Conservation (phyloP, 768 basidiomycete genomes). For the Rhodosporidiobolus odoratus region DNA sequence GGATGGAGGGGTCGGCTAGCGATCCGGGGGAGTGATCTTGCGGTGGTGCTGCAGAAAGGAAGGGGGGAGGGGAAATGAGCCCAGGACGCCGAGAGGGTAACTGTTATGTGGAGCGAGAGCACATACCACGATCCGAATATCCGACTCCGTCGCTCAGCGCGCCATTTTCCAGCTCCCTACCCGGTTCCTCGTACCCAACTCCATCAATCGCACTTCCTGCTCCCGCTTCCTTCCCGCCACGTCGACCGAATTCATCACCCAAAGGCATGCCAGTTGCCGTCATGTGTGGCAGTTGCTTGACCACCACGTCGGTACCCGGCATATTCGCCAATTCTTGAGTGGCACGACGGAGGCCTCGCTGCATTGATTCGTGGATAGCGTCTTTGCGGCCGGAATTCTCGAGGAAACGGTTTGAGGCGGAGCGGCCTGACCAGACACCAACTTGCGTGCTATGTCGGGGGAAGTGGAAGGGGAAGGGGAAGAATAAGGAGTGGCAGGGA, state of each 20-base stretch:
- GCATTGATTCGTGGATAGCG: constrained; percentile 7
- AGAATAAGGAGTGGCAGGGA: too few relatives aligned
- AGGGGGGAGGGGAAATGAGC: background rate
- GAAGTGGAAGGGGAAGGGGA: background rate
- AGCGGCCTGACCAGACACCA: constrained; percentile 13
- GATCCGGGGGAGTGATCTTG: constrained; percentile 23
- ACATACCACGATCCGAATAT: constrained; percentile 30
- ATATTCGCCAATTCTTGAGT: background rate
- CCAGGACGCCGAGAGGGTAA: too few relatives aligned
- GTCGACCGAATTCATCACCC: background rate
- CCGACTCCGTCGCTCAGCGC: constrained; percentile 7
- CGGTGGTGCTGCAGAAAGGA: constrained; percentile 11
- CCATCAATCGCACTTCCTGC: background rate
- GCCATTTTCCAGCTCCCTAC: constrained; percentile 11
- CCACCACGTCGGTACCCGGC: background rate
- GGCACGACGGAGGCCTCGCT: constrained; percentile 3
- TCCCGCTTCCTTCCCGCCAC: background rate
- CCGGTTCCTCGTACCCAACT: constrained; percentile 19
- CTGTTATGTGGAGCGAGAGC: background rate
- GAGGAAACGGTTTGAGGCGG: constrained; percentile 2
- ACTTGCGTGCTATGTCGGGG: constrained; percentile 6
- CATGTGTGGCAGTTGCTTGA: background rate
- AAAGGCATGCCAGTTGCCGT: background rate
- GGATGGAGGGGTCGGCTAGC: constrained; percentile 10
- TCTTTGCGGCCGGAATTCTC: constrained; percentile 16